These are phyloP conservation scores for Bjerkandera adusta DNA, from an alignment of 1,284 basidiomycete species.

Conservation along the genomic window DNA sequence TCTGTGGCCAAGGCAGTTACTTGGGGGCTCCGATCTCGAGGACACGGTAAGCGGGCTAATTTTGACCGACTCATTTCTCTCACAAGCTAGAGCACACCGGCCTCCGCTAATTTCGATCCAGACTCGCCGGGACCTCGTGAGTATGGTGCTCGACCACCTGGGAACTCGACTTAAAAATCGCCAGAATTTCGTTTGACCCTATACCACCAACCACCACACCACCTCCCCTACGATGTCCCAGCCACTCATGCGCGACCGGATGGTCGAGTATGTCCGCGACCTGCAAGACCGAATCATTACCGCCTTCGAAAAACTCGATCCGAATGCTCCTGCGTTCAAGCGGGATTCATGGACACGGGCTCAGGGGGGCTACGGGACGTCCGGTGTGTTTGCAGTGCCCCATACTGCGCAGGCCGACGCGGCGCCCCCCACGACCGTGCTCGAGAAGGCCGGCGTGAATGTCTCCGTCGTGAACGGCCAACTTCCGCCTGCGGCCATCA, in stretches of 20 bases:
- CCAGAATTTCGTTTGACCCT: neutral
- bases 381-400: conserved; percentile 82
- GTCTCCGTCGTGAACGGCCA: conserved; percentile 90
- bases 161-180: neutral
- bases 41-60: too few relatives aligned
- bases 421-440: conserved; percentile 45
- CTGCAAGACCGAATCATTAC: conserved; percentile 86
- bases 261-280: conserved; percentile 76
- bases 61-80: too few relatives aligned
- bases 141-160: neutral
- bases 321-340: conserved; percentile 69
- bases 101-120: conserved; percentile 8
- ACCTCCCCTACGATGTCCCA: conserved; percentile 15
- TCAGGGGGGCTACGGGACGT: conserved; percentile 85
- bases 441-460: conserved; percentile 98
- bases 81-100: neutral
- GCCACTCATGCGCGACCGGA: conserved; percentile 73
- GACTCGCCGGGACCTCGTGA: conserved; percentile 10
- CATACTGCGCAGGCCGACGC: conserved; percentile 24
- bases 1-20: too few relatives aligned
- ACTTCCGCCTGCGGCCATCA: conserved; percentile 86
- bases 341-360: conserved; percentile 86
- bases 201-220: neutral
- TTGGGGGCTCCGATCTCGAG: too few relatives aligned
- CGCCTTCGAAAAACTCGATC: conserved; percentile 81